These are phyloP conservation scores for Lactarius pseudohatsudake DNA, from an alignment of 768 basidiomycete species.

Conservation along the genomic window DNA sequence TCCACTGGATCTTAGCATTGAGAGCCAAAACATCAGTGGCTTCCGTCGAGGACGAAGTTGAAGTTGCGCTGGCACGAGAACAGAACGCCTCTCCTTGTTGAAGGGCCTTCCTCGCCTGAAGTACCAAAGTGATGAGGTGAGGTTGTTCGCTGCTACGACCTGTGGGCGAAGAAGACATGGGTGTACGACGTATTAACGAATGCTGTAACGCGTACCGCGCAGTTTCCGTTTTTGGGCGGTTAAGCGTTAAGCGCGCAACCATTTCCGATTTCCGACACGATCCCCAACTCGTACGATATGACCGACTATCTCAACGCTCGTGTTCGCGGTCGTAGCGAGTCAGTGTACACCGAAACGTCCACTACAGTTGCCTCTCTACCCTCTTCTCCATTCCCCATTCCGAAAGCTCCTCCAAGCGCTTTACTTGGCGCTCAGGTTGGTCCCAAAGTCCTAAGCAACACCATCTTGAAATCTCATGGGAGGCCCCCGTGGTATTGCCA, in stretches of 20 bases:
- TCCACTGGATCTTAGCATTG: constrained; percentile 80
- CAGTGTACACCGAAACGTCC: constrained; percentile 12
- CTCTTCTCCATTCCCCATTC: constrained; percentile 18
- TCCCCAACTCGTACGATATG: constrained; percentile 5
- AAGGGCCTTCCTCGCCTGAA: constrained; percentile 81
- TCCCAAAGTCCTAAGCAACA: constrained; percentile 58
- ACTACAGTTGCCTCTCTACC: constrained; percentile 17
- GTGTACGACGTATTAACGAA: background rate
- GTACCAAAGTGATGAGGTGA: constrained; percentile 70
- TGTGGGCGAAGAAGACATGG: constrained; percentile 22
- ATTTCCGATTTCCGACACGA: too few relatives aligned
- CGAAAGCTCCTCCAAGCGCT: constrained; percentile 10
- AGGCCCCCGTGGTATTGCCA: constrained; percentile 71
- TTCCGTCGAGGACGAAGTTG: constrained; percentile 64
- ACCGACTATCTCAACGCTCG: constrained; percentile 20
- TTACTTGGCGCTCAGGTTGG: constrained; percentile 4
- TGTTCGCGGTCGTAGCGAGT: constrained; percentile 10
- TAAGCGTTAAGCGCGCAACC: background rate
- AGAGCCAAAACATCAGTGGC: constrained; percentile 72
- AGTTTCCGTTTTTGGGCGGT: constrained; percentile 8
- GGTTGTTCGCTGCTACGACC: constrained; percentile 43
- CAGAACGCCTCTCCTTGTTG: constrained; percentile 78
- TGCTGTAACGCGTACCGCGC: constrained; percentile 12
- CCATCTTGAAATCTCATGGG: constrained; percentile 78
- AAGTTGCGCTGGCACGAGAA: constrained; percentile 58